phyloP scores from a whole-genome alignment of 148 eudicot genomes.

The Rheum nobile region DNA sequence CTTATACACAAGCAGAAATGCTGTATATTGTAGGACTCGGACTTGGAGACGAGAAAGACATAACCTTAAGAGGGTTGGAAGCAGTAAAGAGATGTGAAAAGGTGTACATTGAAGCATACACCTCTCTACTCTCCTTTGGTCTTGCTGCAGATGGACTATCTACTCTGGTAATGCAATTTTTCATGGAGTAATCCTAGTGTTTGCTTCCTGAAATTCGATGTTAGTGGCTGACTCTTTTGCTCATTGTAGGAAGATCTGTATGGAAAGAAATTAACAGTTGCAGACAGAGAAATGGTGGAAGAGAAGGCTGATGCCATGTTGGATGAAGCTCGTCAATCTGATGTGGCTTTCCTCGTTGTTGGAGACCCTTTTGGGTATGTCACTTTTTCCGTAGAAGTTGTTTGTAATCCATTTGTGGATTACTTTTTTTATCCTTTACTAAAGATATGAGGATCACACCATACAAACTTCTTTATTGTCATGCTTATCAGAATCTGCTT shows the following conservation, averaged over 20 bases:
- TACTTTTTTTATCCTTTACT: background rate
- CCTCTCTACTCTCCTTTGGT: slow-evolving; percentile 86
- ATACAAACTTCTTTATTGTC: background rate
- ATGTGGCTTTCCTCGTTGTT: slow-evolving; percentile 87
- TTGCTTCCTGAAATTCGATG: background rate
- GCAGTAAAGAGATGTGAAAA: slow-evolving; percentile 52
- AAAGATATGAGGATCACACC: background rate
- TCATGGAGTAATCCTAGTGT: background rate
- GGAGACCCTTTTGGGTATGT: slow-evolving; percentile 95
- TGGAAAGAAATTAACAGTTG: slow-evolving; percentile 58
- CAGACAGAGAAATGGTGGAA: slow-evolving; percentile 92
- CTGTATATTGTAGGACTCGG: slow-evolving; percentile 73
- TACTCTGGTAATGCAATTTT: slow-evolving; percentile 29
- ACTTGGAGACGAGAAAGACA: slow-evolving; percentile 83
- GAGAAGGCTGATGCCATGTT: slow-evolving; percentile 66
- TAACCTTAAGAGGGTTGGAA: slow-evolving; percentile 73
- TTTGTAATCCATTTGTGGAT: background rate
- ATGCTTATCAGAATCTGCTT: background rate
- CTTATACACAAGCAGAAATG: slow-evolving; percentile 20
- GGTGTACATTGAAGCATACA: slow-evolving; percentile 82
- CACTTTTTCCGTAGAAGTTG: background rate
- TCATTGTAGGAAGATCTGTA: slow-evolving; percentile 52
- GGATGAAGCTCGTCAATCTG: slow-evolving; percentile 49
- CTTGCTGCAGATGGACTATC: slow-evolving; percentile 62
- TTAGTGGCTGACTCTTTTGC: background rate